Conservation (phyloP, 2,329 filamentous ascomycete species). For the Fusarium oligoseptatum region DNA sequence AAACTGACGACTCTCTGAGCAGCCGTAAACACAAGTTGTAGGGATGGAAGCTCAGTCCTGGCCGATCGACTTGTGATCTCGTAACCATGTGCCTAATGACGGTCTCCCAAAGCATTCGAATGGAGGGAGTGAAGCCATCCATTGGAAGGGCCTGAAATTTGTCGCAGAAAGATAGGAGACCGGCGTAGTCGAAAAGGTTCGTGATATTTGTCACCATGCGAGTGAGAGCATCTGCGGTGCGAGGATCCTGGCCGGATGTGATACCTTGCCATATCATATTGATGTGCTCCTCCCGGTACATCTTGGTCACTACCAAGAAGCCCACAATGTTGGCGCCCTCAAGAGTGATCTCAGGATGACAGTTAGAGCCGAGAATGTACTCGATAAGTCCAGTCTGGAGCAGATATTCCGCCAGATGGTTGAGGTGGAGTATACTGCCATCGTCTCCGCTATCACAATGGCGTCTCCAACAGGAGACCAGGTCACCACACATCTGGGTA, state of each 20-base stretch:
- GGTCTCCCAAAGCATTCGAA: conserved; percentile 72
- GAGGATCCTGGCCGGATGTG: conserved; percentile 83
- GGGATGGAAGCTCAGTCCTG: conserved; percentile 56
- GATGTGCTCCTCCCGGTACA: conserved; percentile 78
- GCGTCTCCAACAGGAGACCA: conserved; percentile 75
- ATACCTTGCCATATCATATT: conserved; percentile 89
- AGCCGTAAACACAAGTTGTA: conserved; percentile 73
- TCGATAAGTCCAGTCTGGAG: conserved; percentile 79
- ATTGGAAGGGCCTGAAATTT: conserved; percentile 78
- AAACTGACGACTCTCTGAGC: conserved; percentile 77
- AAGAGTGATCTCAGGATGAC: conserved; percentile 89
- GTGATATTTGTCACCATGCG: conserved; percentile 69
- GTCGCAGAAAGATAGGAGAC: conserved; percentile 75
- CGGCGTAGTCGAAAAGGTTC: conserved; percentile 61
- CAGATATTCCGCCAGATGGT: conserved; percentile 78
- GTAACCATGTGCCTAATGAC: conserved; percentile 65
- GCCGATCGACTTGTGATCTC: conserved; percentile 57
- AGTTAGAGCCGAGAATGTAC: conserved; percentile 91
- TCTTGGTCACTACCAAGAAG: conserved; percentile 84
- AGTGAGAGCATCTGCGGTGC: conserved; percentile 85
- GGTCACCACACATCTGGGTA: conserved; percentile 76
- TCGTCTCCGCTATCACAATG: conserved; percentile 62
- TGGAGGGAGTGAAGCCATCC: conserved; percentile 70
- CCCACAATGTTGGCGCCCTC: conserved; percentile 87
- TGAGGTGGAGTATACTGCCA: conserved; percentile 64